Base-by-base conservation (phyloP, 1,139 yeast genomes). In the Pneumocystis murina region DNA sequence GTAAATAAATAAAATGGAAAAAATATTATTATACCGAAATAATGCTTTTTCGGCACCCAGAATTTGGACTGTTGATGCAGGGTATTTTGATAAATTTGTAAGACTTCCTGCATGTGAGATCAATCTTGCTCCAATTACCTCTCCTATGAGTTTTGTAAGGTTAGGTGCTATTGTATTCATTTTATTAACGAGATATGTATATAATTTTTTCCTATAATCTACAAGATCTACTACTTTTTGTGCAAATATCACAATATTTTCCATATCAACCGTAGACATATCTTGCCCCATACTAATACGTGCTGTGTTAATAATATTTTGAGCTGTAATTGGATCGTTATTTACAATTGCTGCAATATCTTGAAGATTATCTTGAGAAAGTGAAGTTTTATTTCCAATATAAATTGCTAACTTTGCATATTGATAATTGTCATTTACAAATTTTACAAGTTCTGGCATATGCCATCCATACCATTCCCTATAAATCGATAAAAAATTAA, bases 381-480 rank as follows among this genome's bases (percentile, higher is more conserved):
- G 80, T 65, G 89, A 82, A 66, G 90, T 80, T 81, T 94, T 94
- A 79, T 92, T 96, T 78, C 85, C 83, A 74, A 92, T 88, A 77
- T 81, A 81, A 69, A 90, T 79, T 68, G 90, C 89, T 69, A 91
- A 82, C 76, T 82, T 85, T 59, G 78, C 76, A 75, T 84, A 91
- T 64, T 96, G 95, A 73, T 88, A 94, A 70, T 96, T 91, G 77
- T 92, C 98, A 71, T 88, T 84, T 70, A 91, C 90, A 75, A 92
- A 89, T 82, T 92, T 92, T 73, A 96, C 96, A 83, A 92, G 83
- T 79, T 92, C 99, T 59, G 99, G 99, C 84, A 92, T 94, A 77
- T 92, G 99, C 99, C 99, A 92, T 69, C 98, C 97, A 78, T 94
- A 92, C 99, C 99, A 92, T 80, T 92, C 99, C 80, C 91, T 91